Evolutionary conservation across 345 rosid genomes (phyloP), one percentile per base, ranked within the genome.

Genomic region (Eucalyptus melliodora): DNA sequence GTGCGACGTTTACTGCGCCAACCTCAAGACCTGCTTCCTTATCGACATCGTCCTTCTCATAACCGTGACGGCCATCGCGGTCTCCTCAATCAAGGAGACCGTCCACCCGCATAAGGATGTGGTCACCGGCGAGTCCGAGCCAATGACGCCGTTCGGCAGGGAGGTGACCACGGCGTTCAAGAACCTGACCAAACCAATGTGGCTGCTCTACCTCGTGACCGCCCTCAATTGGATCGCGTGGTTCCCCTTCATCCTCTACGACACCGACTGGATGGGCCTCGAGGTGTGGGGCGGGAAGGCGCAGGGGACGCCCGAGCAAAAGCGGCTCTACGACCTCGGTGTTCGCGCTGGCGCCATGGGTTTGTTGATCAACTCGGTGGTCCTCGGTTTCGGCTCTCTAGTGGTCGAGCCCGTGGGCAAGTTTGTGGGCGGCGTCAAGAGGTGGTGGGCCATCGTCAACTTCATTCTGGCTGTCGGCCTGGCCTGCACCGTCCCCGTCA

Each of bases 261-360:
- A 94, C 86, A 94, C 95, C n/a, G 95, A 94, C 53, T 94, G 95
- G 95, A 94, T 94, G 95, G 95, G 95, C 30, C 67, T 89, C 77
- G 95, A 94, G 83, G 93, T 94, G 62, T 94, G 88, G 92, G 95
- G 95, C 13, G 94, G 94, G 1, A 87, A 90, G 87, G 85, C 24
- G 90, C 91, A 12, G 53, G 50, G 19, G 87, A 55, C 85, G 2
- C 13, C 26, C 10, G 88, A 7, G 11, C 17, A 90, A 42, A 7
- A 80, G 67, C 67, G 72, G 49, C 30, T 92, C 49, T 94, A 93
- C 45, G 94, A 91, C 26, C 89, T 69, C 1, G 95, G 95, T 8
- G 95, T 94, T 7, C 93, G 92, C 16, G 93, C 93, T 1, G 95
- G 95, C 12, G 86, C 95, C 50, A 83, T 93, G 31, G 95, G 95